Conservation (phyloP, 1,284 basidiomycete genomes). For the Melampsora americana region DNA sequence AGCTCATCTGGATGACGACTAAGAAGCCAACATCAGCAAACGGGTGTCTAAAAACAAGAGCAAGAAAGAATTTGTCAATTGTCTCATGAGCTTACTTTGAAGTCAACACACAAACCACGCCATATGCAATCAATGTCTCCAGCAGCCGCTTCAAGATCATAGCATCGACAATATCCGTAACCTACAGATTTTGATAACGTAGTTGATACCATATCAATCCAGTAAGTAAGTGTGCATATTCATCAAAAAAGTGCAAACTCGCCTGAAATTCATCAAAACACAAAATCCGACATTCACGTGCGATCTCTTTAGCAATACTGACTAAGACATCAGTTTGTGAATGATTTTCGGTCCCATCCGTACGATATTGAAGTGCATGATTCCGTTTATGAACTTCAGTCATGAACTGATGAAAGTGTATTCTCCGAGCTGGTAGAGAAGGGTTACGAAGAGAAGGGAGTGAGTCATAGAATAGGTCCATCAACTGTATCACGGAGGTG, state of each 20-base stretch:
- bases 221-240: constrained; percentile 17
- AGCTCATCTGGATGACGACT: constrained; percentile 95
- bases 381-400: constrained; percentile 93
- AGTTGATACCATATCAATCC: constrained; percentile 4
- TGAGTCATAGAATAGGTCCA: constrained; percentile 78
- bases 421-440: constrained; percentile 29
- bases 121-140: constrained; percentile 77
- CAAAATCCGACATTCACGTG: constrained; percentile 75
- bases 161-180: constrained; percentile 96
- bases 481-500: constrained; percentile 80
- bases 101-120: constrained; percentile 91
- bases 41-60: not conserved
- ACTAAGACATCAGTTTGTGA: constrained; percentile 72
- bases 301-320: constrained; percentile 83
- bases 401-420: constrained; percentile 69
- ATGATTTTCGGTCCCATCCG: constrained; percentile 62
- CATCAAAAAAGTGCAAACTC: constrained; percentile 47
- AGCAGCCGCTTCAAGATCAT: constrained; percentile 92
- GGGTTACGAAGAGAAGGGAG: constrained; percentile 11
- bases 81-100: constrained; percentile 70
- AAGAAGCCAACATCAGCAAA: constrained; percentile 5
- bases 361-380: constrained; percentile 69
- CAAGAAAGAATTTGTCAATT: not conserved
- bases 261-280: constrained; percentile 99
- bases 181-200: constrained; percentile 58